Conservation (phyloP, 129 eudicot genomes). For the Escallonia rubra region DNA sequence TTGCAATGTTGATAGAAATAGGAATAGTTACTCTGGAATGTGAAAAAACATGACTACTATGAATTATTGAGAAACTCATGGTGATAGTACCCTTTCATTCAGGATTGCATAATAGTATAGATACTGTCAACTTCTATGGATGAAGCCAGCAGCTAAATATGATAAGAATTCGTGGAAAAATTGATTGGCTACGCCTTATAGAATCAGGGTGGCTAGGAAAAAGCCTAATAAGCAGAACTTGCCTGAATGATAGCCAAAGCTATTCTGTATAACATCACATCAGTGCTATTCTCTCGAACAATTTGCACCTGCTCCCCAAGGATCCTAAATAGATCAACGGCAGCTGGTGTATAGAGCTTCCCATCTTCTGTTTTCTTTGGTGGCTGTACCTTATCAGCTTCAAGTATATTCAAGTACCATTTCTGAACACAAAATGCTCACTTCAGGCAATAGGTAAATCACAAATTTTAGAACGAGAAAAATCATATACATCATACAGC, state of each 20-base stretch:
- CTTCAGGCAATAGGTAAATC: slow-evolving; percentile 4
- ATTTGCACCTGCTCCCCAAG: slow-evolving; percentile 96
- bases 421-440: slow-evolving; percentile 39
- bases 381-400: slow-evolving; percentile 91
- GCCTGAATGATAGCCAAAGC: slow-evolving; percentile 96
- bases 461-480: background rate
- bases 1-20: too few species aligned
- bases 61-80: too few species aligned
- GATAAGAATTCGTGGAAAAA: background rate
- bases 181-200: background rate
- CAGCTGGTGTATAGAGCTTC: slow-evolving; percentile 94
- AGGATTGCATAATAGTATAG: background rate
- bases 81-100: background rate
- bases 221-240: slow-evolving; percentile 20
- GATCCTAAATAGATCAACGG: slow-evolving; percentile 93
- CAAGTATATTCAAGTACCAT: slow-evolving; percentile 97
- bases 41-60: too few species aligned
- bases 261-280: slow-evolving; percentile 90
- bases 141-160: background rate
- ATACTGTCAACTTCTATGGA: background rate
- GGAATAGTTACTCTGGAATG: too few species aligned
- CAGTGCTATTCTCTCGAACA: slow-evolving; percentile 97
- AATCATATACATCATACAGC: too few species aligned
- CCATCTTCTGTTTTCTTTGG: slow-evolving; percentile 96
- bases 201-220: background rate